Evolutionary conservation across 2,329 filamentous ascomycete genomes (phyloP), one percentile per base, ranked within the genome.

Genomic region (Alternaria incomplexa): DNA sequence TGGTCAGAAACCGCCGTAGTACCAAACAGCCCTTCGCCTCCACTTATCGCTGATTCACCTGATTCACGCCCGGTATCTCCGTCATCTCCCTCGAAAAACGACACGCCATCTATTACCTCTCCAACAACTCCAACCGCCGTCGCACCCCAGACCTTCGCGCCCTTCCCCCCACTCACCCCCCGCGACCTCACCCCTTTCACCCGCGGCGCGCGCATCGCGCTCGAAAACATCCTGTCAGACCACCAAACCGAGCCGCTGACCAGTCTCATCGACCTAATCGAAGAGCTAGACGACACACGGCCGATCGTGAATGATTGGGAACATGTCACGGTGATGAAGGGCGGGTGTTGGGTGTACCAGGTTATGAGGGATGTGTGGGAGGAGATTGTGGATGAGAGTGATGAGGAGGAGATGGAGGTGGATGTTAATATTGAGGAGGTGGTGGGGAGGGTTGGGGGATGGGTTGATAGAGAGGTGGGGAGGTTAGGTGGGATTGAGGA

Each of bases 161-260:
- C 40, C 4, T 46, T 30, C 23, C 54, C 61, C n/a, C 9, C 22
- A 12, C 30, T 59, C 1, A 8, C 22, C 10, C 36, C 28, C 17
- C 57, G 57, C 44, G 8, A 32, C 28, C 32, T 55, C 6, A 22
- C 58, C 28, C 36, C 25, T n/a, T 66, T 66, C 47, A 44, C 53
- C 43, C 47, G 22, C 26, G 62, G 64, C 25, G 53, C 51, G 0
- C 13, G 3, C 6, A 64, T 66, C 20, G 62, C 64, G 0, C 44
- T 66, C 1, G 56, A 59, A 46, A 66, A 66, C 28, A 43, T 66
- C 0, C 22, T 60, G 1, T 22, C 26, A 2, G 62, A 66, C n/a
- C 44, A 59, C 28, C 13, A 30, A 2, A 30, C 43, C 3, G 17
- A 52, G 8, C 46, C 54, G 0, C 4, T 36, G 0, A 13, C 11